Evolutionary conservation across 2,329 filamentous ascomycete species (phyloP), one percentile per base, ranked within the genome.

Genomic region (Pestalotiopsis sp.): DNA sequence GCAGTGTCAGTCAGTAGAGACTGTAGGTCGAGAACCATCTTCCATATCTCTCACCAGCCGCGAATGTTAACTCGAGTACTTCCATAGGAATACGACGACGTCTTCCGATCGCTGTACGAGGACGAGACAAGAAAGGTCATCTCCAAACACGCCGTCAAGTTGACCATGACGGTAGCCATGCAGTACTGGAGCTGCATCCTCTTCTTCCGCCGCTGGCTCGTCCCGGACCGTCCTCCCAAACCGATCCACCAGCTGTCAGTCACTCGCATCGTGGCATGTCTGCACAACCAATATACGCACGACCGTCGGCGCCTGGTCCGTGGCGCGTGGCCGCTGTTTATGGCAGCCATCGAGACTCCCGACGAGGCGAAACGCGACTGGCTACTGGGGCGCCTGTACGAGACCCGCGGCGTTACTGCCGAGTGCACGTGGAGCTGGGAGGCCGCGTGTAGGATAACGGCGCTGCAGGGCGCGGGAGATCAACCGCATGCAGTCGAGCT

Each of bases 201-300:
- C 14, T 69, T 69, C 49, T 69, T 65, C 60, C 65, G 68, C 20
- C 65, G 68, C 38, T 69, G 68, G 68, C 65, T 64, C 3, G 2
- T 41, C n/a, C 45, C 58, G n/a, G 58, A 49, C 1, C 23, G 49
- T 2, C 31, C 60, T 3, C 13, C 59, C 4, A 36, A 69, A 27
- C 25, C 45, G 4, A 64, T 69, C 7, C 68, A 67, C 25, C 58
- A n/a, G 14, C 49, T 49, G 2, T 65, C 65, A 0, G 38, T 55
- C 1, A 4, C 45, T 3, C 12, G 23, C 14, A 67, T 69, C 36
- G 60, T 67, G 7, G 59, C 38, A 2, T 59, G 49, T n/a, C 31
- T 64, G 12, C 59, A 41, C 31, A n/a, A 64, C 11, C 41, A 69
- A 17, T 38, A 67, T 11, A 6, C 4, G 13, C 49, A 64, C 27